phyloP scores from a whole-genome alignment of 768 basidiomycete genomes.

The Amanita rimosa region DNA sequence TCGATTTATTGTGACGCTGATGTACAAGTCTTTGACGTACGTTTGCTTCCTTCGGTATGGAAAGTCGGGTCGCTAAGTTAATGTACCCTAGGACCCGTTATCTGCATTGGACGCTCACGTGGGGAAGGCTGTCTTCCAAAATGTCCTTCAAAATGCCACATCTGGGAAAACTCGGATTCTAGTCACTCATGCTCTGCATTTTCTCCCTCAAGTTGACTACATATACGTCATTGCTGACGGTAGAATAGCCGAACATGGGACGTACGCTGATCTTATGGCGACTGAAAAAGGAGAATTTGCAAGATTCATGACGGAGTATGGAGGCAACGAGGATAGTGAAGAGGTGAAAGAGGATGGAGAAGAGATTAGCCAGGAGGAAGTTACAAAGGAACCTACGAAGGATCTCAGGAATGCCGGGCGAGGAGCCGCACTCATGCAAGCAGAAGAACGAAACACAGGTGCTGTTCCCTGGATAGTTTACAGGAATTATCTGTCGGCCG shows the following conservation, averaged over 20 bases:
- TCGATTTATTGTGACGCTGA: conserved; percentile 81
- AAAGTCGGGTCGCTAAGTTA: not conserved
- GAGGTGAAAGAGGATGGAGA: conserved; percentile 33
- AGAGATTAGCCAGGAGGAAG: conserved; percentile 27
- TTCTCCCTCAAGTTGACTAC: conserved; percentile 80
- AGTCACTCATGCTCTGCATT: conserved; percentile 87
- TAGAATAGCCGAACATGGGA: conserved; percentile 67
- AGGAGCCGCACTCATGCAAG: conserved; percentile 62
- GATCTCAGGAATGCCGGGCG: conserved; percentile 18
- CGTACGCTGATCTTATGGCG: conserved; percentile 60
- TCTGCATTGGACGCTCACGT: conserved; percentile 93
- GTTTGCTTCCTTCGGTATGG: conserved; percentile 8
- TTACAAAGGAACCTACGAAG: conserved; percentile 19
- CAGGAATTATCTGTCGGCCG: conserved; percentile 57
- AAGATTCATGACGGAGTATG: conserved; percentile 68
- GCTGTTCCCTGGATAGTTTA: conserved; percentile 47
- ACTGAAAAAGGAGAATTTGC: conserved; percentile 52
- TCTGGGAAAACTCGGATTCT: conserved; percentile 72
- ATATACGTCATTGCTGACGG: conserved; percentile 75
- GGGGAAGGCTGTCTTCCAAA: conserved; percentile 77
- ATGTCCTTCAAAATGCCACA: conserved; percentile 59
- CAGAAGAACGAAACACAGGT: conserved; percentile 74
- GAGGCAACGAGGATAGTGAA: conserved; percentile 48
- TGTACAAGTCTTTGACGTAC: conserved; percentile 74
- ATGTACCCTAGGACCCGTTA: conserved; percentile 50